Conservation (phyloP, 176 grass and related monocot genomes). For the Avena atlantica region DNA sequence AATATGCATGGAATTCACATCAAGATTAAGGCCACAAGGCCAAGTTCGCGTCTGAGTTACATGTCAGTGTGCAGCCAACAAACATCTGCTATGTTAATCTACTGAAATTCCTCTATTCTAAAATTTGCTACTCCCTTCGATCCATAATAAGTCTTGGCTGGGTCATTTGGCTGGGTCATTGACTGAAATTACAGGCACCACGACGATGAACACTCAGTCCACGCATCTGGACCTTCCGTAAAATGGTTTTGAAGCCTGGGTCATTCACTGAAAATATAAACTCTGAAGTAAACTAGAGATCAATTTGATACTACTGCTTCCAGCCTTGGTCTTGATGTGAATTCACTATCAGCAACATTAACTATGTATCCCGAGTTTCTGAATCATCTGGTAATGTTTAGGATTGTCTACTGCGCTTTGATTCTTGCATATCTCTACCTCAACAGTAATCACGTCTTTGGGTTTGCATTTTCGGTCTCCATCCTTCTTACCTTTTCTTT, state of each 20-base stretch:
- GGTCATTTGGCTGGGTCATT: too few relatives aligned
- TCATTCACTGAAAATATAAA: slow-evolving; percentile 8
- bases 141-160: too few relatives aligned
- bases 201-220: background rate
- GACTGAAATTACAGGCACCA: background rate
- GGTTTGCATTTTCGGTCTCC: too few relatives aligned
- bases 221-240: background rate
- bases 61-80: slow-evolving; percentile 19
- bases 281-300: background rate
- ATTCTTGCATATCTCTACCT: too few relatives aligned
- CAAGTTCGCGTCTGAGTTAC: background rate
- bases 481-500: too few relatives aligned
- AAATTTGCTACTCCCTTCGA: background rate
- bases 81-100: background rate
- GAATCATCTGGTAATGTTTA: too few relatives aligned
- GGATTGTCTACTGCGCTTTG: too few relatives aligned
- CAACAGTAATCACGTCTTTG: too few relatives aligned
- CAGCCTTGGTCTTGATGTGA: too few relatives aligned
- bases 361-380: too few relatives aligned
- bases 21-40: slow-evolving; percentile 1
- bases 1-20: background rate
- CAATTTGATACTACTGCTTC: background rate
- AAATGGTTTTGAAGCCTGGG: background rate
- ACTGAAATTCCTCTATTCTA: background rate
- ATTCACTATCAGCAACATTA: too few relatives aligned